Evolutionary conservation across 2,329 filamentous ascomycete species (phyloP), one percentile per base, ranked within the genome.

Genomic region (Cytospora paraplurivora): DNA sequence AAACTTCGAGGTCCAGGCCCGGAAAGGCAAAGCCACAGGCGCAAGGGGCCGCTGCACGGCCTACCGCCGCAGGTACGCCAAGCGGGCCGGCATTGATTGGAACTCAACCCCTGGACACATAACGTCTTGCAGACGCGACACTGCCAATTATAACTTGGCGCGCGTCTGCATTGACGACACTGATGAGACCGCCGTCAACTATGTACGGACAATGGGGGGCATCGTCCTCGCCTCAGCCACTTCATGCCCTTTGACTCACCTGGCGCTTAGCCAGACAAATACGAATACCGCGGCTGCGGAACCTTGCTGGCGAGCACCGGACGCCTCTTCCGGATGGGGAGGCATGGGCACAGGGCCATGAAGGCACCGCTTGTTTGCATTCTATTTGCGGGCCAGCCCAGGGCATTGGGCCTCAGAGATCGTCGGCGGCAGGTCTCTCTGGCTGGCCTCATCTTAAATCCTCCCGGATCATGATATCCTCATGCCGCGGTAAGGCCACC

Each of bases 371-470:
- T 47, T 38, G 35, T 21, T 41, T 33, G 55, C 27, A 7, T 57
- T 57, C 59, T 59, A 64, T 60, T 61, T 58, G 51, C 51, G 62
- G 58, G 59, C 53, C 19, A 37, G 47, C 27, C 54, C 56, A 65
- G 41, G 61, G 65, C 59, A 65, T 65, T 65, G 65, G 65, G 51
- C 56, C 59, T 61, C 65, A 60, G 60, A 15, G 62, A 56, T 65
- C 62, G 58, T 38, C 58, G 59, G 13, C 41, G 34, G 55, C 44
- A 54, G 59, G 65, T 56, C 65, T 56, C 19, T 21, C 54, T 55
- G 54, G 33, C 41, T 53, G 65, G 65, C 62, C 65, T 67, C 65
- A 67, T 65, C 52, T 67, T 50, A 56, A 51, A 49, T 41, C 37
- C 13, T 33, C 19, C 41, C 52, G 59, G 54, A 21, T 35, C 59